phyloP scores from a whole-genome alignment of 2,329 filamentous ascomycete species.

The Westerdykella aurantiaca region DNA sequence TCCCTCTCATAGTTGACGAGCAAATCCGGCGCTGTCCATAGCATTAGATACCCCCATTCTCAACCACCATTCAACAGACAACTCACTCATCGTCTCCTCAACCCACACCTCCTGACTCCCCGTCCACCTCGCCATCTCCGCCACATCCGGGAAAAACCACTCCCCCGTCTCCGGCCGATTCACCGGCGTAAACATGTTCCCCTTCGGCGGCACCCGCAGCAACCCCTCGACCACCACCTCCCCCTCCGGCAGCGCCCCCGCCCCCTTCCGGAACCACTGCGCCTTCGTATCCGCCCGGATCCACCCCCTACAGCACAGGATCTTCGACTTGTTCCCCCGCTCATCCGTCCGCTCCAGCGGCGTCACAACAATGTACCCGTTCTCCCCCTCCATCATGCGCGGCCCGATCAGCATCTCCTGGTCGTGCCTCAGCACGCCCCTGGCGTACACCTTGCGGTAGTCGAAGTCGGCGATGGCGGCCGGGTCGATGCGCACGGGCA shows the following conservation, averaged over 20 bases:
- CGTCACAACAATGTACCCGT: conserved; percentile 88
- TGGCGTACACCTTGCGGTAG: conserved; percentile 74
- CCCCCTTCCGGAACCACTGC: conserved; percentile 52
- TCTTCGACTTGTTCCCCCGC: conserved; percentile 48
- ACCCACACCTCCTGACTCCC: conserved; percentile 89
- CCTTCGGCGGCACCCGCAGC: conserved; percentile 85
- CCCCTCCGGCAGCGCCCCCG: conserved; percentile 60
- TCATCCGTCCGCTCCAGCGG: conserved; percentile 68
- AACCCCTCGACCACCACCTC: conserved; percentile 78
- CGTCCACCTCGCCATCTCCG: conserved; percentile 78
- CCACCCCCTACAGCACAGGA: conserved; percentile 89
- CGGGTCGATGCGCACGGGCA: conserved; percentile 78
- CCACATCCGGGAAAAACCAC: conserved; percentile 93
- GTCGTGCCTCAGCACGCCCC: conserved; percentile 73
- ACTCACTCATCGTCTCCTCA: conserved; percentile 84
- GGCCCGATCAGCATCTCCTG: conserved; percentile 96
- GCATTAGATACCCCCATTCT: conserved; percentile 24
- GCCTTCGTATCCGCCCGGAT: conserved; percentile 68
- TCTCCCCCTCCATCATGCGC: conserved; percentile 77
- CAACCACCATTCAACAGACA: conserved; percentile 8
- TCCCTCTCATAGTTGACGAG: conserved; percentile 70
- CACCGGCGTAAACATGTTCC: conserved; percentile 93
- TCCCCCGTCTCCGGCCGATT: conserved; percentile 77
- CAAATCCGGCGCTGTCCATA: conserved; percentile 63
- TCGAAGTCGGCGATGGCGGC: conserved; percentile 83